phyloP scores from a whole-genome alignment of 108 stramenopile genomes.

The Cyclotella baltica region DNA sequence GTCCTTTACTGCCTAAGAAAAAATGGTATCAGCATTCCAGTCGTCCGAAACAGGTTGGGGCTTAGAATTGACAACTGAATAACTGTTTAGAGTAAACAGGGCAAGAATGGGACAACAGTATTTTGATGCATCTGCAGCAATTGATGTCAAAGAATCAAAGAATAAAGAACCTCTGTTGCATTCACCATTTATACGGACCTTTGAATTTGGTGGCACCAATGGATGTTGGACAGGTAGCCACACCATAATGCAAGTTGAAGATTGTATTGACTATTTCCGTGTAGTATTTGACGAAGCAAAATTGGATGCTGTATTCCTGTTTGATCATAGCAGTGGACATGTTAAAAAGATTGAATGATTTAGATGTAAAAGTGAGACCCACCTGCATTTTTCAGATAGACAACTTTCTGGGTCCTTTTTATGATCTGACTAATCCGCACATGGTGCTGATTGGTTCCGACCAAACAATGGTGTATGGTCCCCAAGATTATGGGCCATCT shows the following conservation, averaged over 20 bases:
- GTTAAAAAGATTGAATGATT: not conserved
- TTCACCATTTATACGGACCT: not conserved
- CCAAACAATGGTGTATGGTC: not conserved
- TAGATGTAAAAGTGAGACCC: not conserved
- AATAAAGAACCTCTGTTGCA: not conserved
- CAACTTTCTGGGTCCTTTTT: too few relatives aligned
- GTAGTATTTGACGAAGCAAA: not conserved
- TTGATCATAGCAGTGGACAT: slow-evolving; percentile 12
- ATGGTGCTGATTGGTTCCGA: not conserved
- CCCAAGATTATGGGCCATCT: not conserved
- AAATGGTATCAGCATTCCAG: not conserved
- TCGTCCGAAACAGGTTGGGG: not conserved
- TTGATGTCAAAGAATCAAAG: not conserved
- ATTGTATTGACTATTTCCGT: not conserved
- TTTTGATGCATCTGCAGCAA: not conserved
- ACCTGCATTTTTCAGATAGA: not conserved
- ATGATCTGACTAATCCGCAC: not conserved
- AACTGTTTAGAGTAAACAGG: not conserved
- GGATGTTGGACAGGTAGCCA: not conserved
- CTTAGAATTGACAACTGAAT: not conserved
- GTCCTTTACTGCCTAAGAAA: too few relatives aligned
- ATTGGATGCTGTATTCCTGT: not conserved
- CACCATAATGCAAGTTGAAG: not conserved
- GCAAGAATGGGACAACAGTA: not conserved
- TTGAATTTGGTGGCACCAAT: not conserved